Evolutionary conservation across 805 yeast genomes (phyloP).

Genomic region (Saccharomycopsis capsularis): DNA sequence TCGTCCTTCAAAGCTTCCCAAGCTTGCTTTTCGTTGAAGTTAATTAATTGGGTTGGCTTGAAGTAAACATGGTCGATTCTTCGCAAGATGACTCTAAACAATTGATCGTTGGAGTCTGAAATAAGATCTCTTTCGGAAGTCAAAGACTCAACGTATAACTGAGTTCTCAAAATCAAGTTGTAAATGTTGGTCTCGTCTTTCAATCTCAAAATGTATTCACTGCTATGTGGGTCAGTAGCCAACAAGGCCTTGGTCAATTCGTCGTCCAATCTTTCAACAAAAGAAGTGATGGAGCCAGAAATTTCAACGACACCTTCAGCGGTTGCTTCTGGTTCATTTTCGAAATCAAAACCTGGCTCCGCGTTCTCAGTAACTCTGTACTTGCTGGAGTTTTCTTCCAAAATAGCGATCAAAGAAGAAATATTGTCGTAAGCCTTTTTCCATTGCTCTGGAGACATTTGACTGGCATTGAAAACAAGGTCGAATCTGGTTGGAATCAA

Average conservation of each 20-base stretch:
- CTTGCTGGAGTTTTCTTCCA: constrained; percentile 51
- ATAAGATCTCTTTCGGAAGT: constrained; percentile 32
- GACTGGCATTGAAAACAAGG: constrained; percentile 54
- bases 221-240: constrained; percentile 88
- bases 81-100: constrained; percentile 69
- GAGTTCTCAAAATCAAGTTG: constrained; percentile 72
- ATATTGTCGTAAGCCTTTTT: constrained; percentile 58
- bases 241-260: constrained; percentile 86
- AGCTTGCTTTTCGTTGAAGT: constrained; percentile 62
- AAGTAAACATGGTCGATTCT: constrained; percentile 90
- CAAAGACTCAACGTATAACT: constrained; percentile 71
- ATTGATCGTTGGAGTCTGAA: constrained; percentile 41
- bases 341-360: constrained; percentile 60
- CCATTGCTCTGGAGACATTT: constrained; percentile 81
- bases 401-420: constrained; percentile 50
- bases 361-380: constrained; percentile 79
- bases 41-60: constrained; percentile 75
- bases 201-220: constrained; percentile 85
- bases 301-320: constrained; percentile 64
- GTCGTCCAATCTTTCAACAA: constrained; percentile 90
- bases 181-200: constrained; percentile 79
- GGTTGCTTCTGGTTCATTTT: constrained; percentile 59
- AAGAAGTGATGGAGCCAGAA: constrained; percentile 77
- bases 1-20: constrained; percentile 45
- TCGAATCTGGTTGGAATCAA: constrained; percentile 87